A percentile compares a stretch with the other conserved stretches of the same genome.
Conservation (phyloP, 352 stramenopile genomes). For the Globisporangium irregulare region DNA sequence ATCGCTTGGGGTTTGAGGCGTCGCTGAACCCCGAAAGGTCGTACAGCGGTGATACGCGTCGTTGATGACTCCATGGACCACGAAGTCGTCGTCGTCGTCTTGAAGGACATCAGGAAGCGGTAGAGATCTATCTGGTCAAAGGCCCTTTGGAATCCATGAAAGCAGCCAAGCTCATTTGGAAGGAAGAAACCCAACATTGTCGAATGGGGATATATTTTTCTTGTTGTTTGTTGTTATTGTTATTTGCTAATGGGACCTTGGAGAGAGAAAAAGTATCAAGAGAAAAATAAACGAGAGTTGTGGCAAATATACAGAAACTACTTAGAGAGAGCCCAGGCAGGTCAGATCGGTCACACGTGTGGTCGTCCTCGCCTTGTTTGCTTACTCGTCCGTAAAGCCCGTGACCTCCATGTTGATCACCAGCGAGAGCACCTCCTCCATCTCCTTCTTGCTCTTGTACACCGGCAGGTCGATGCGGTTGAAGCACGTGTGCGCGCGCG, state of each 20-base stretch:
- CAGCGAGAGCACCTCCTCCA: slow-evolving; percentile 92
- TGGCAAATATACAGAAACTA: slow-evolving; percentile 5
- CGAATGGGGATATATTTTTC: background rate
- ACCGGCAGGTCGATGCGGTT: slow-evolving; percentile 88
- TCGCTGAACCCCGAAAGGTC: background rate
- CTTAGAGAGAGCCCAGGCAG: background rate
- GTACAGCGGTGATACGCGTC: background rate
- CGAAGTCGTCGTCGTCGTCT: background rate
- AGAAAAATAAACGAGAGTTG: background rate
- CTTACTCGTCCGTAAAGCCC: slow-evolving; percentile 82
- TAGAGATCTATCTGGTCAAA: no score
- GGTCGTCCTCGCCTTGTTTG: background rate
- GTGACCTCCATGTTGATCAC: slow-evolving; percentile 95
- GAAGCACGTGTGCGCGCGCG: slow-evolving; percentile 79
- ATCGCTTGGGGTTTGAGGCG: background rate
- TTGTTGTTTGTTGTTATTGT: background rate
- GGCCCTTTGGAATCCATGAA: background rate
- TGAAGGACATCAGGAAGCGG: no score
- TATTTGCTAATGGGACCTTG: background rate
- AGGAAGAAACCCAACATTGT: background rate
- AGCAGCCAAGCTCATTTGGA: background rate
- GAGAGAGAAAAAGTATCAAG: slow-evolving; percentile 1
- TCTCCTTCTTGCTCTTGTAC: slow-evolving; percentile 90
- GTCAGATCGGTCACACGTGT: background rate
- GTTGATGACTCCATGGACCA: background rate